Evolutionary conservation across 805 yeast genomes (phyloP), one percentile per base, ranked within the genome.

Genomic region (Candida fluviatilis): DNA sequence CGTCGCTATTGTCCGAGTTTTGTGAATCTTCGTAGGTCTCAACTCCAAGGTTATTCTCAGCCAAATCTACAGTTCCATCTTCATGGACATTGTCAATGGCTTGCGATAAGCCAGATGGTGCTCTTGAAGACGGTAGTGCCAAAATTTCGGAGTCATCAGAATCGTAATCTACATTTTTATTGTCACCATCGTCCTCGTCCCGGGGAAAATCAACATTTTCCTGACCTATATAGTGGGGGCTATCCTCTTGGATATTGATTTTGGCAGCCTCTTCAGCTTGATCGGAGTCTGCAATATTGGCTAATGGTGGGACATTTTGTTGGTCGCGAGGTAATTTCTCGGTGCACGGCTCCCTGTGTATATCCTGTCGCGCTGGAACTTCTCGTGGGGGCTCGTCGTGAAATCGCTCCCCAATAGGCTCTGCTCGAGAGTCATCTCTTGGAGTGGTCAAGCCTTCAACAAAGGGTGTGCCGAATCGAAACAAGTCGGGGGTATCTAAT

Each of bases 71-170:
- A 14, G 33, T 26, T 19, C 31, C 36, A 21, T 31, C 40, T 18
- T 26, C 26, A 21, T 15, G 38, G 14, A 7, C 5, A 19, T 5
- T 11, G 4, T 27, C 18, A 4, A 3, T n/a, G 16, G 31, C 8
- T 16, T 31, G 24, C 24, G 18, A 6, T 13, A 16, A 7, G 12
- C 19, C 32, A 5, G 13, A 14, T 8, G 28, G 36, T 14, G 36
- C 40, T 16, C 30, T 10, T 2, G 36, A 19, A 19, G 46, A 39
- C 4, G 43, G 43, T 25, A 34, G n/a, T 4, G 37, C 39, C 18
- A 38, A 27, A 6, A 19, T 17, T 28, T 17, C 26, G 5, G 16
- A 23, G 14, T 19, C 34, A 14, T 30, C 31, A 7, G 26, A 18
- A 21, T 32, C 39, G 21, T 28, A 31, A 5, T 17, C 33, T 10